Percentiles rank a stretch among this genome's conserved stretches.
phyloP scores from a whole-genome alignment of 306 rosid genomes.

The Acacia acuminata region DNA sequence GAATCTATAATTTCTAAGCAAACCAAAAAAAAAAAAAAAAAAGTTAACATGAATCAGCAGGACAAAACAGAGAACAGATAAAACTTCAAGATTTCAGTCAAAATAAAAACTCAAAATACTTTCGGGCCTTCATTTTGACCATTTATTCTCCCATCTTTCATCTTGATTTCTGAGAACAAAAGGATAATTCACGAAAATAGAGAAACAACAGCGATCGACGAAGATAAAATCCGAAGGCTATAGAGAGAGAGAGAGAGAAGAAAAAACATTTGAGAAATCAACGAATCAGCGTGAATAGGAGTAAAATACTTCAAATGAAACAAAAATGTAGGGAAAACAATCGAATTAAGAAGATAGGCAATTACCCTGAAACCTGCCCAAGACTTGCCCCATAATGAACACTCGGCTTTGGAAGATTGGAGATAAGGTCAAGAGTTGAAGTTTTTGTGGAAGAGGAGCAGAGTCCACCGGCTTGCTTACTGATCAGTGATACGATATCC shows the following conservation, averaged over 20 bases:
- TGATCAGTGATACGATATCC: not conserved
- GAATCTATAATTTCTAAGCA: not conserved
- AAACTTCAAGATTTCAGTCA: not conserved
- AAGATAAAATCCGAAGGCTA: not conserved
- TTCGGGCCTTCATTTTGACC: not conserved
- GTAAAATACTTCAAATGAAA: not conserved
- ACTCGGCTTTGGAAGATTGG: not conserved
- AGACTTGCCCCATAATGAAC: slow-evolving; percentile 60
- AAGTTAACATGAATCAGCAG: not conserved
- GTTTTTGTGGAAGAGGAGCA: not conserved
- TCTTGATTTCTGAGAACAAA: not conserved
- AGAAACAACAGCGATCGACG: not conserved
- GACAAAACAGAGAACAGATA: not conserved
- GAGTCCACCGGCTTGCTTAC: not conserved
- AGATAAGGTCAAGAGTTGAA: not conserved
- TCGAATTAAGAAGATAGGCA: not conserved
- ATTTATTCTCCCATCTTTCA: not conserved
- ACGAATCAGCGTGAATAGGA: not conserved
- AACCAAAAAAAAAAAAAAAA: no score
- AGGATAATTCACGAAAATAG: not conserved
- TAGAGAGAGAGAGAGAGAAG: not conserved
- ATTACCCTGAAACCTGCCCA: slow-evolving; percentile 57
- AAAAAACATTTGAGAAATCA: not conserved
- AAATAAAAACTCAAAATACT: no score
- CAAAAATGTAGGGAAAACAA: not conserved